Conservation (phyloP, 768 basidiomycete genomes). For the Clavaria fumosa region DNA sequence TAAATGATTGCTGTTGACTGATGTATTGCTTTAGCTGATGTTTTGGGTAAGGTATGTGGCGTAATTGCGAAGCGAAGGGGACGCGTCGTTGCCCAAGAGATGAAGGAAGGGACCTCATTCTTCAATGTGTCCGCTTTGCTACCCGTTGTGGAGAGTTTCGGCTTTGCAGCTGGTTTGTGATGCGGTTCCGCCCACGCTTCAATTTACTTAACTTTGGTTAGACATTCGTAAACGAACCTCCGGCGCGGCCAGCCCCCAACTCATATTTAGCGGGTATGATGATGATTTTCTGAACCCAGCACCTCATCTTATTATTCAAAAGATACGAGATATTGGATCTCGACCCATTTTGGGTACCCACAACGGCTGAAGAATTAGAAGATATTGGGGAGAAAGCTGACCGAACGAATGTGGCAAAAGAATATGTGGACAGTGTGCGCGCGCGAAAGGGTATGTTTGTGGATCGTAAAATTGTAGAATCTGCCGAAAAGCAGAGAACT, state of each 20-base stretch:
- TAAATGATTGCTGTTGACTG: conserved; percentile 10
- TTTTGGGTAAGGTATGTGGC: conserved; percentile 92
- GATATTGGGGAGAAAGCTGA: conserved; percentile 96
- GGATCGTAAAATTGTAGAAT: conserved; percentile 86
- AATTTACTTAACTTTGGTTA: too few relatives aligned
- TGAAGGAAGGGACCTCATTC: conserved; percentile 95
- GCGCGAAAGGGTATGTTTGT: conserved; percentile 93
- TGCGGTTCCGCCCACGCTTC: too few relatives aligned
- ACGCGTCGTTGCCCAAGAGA: conserved; percentile 88
- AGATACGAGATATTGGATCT: conserved; percentile 89
- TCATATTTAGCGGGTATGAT: conserved; percentile 85
- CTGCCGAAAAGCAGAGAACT: conserved; percentile 95
- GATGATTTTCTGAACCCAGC: neutral
- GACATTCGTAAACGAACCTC: conserved; percentile 95
- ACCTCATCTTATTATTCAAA: conserved; percentile 11
- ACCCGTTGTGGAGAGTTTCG: conserved; percentile 95
- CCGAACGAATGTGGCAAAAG: conserved; percentile 81
- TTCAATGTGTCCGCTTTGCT: conserved; percentile 84
- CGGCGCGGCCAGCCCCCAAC: conserved; percentile 91
- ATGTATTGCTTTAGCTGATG: conserved; percentile 52
- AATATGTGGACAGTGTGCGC: conserved; percentile 82
- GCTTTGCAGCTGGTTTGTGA: conserved; percentile 94
- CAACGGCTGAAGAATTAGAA: conserved; percentile 91
- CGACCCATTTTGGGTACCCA: conserved; percentile 97
- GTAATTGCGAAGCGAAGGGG: conserved; percentile 88